A percentile compares a stretch with the other conserved stretches of the same genome.
Evolutionary conservation across 2,329 filamentous ascomycete species (phyloP).

Genomic region (Aspergillus awamori): DNA sequence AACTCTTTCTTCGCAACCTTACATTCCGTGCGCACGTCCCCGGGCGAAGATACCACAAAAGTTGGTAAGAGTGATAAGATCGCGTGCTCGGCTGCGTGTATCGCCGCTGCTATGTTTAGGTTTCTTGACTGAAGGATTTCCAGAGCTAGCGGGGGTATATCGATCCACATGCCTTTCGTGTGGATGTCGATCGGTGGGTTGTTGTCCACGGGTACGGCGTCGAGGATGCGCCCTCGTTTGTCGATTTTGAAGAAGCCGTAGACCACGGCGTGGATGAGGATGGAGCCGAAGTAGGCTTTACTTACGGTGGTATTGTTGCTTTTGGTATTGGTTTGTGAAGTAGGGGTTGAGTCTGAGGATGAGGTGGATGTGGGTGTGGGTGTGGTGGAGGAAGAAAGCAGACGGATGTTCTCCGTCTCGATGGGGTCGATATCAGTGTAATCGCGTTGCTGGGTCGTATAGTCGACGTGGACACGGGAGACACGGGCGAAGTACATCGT

Average conservation of each 20-base stretch:
- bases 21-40: constrained; percentile 92
- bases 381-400: not conserved
- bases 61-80: constrained; percentile 84
- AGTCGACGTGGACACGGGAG: constrained; percentile 86
- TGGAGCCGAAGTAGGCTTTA: constrained; percentile 79
- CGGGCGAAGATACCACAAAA: constrained; percentile 85
- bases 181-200: constrained; percentile 86
- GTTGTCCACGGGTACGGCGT: constrained; percentile 82
- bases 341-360: not conserved
- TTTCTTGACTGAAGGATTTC: constrained; percentile 73
- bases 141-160: constrained; percentile 78
- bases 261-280: constrained; percentile 84
- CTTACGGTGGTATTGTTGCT: too few relatives aligned
- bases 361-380: not conserved
- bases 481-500: constrained; percentile 84
- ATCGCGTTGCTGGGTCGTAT: constrained; percentile 91
- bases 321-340: constrained; percentile 53
- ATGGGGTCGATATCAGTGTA: constrained; percentile 92
- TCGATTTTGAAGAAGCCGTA: constrained; percentile 99
- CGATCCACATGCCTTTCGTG: constrained; percentile 93
- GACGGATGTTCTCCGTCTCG: constrained; percentile 83
- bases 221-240: constrained; percentile 78
- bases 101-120: constrained; percentile 82
- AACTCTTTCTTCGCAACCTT: constrained; percentile 90
- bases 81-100: constrained; percentile 93